Base-by-base conservation (phyloP, 2,329 filamentous ascomycete genomes). In the Calycina marina region DNA sequence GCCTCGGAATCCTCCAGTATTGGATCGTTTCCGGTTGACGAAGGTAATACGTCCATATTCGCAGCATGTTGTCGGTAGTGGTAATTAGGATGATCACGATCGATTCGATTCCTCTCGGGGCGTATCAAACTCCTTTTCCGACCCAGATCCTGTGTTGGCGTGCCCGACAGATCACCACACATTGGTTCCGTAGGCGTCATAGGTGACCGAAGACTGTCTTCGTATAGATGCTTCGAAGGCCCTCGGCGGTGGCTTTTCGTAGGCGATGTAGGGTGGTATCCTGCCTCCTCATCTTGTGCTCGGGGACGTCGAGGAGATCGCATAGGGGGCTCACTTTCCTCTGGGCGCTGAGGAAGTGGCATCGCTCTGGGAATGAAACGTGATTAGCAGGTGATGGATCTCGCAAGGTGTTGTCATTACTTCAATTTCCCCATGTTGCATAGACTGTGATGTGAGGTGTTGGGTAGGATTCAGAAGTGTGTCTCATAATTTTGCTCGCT, bases 31-130 rank as follows among this genome's bases (percentile, higher is more conserved):
- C 90, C 90, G 0, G 90, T 96, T 5, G 83, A 80, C 1, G 90
- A 96, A 1, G 92, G 90, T 42, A 84, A 65, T 4, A 85, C 79
- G 34, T 77, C 69, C 85, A 98, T 94, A 42, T 88, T 81, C 48
- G 85, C 81, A 6, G 92, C 85, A 69, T 93, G 86, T 54, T 93
- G 81, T 45, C 84, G 76, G 57, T 98, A 98, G 58, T 94, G 72
- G 52, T 94, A 98, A 55, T 96, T 92, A 10, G 86, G 85, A 53
- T 96, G 85, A 46, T 86, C 80, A 42, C 69, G 75, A 46, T 86
- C 80, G 45, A 93, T 83, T 45, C 80, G 73, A 49, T 79, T 79
- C 43, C 90, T 73, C 58, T 98, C 90, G 1, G 90, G 90, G 40
- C 81, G 70, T 51, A 98, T 77, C 41, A 98, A 63, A 55, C 83